These are phyloP conservation scores for Epichloe typhina DNA, from an alignment of 2,329 filamentous ascomycete genomes.

Conservation along the genomic window DNA sequence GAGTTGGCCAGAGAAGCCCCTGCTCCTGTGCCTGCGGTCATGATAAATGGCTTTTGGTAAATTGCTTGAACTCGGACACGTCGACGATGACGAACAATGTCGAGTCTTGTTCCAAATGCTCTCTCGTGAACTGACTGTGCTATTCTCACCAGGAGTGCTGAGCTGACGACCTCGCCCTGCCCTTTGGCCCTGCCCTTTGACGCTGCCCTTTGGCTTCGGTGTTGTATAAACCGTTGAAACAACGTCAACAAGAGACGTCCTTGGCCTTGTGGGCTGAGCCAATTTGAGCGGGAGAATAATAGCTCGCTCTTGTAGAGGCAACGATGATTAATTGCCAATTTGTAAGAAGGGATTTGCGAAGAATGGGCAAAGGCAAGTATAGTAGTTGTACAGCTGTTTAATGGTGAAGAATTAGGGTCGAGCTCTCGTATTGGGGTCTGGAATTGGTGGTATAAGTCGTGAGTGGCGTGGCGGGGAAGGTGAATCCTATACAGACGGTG, in stretches of 20 bases:
- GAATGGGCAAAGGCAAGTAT: neutral
- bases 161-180: neutral
- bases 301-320: neutral
- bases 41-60: neutral
- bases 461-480: neutral
- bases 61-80: neutral
- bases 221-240: neutral
- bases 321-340: neutral
- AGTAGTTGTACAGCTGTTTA: neutral
- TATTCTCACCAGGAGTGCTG: neutral
- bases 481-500: neutral
- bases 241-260: neutral
- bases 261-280: neutral
- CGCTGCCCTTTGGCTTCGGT: neutral
- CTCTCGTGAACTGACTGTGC: neutral
- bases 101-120: no score
- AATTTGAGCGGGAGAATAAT: neutral
- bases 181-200: neutral
- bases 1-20: neutral
- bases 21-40: neutral
- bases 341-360: neutral
- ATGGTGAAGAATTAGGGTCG: neutral
- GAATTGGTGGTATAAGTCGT: neutral
- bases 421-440: neutral
- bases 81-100: neutral